Conservation (phyloP, 2,329 filamentous ascomycete species). For the Phialocephala subalpina region DNA sequence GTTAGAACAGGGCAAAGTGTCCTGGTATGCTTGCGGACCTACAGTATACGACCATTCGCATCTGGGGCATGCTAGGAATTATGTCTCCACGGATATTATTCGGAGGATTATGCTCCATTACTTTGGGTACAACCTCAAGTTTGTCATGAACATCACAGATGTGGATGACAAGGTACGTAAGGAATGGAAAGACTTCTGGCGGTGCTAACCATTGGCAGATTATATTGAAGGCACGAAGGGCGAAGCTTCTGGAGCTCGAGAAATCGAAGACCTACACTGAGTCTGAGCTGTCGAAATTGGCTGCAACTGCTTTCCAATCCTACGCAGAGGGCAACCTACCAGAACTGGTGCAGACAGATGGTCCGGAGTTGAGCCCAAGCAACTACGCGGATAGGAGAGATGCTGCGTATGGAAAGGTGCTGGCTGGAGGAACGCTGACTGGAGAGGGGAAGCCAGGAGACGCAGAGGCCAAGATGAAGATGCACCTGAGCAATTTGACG, state of each 20-base stretch:
- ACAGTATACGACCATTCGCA: slow-evolving; percentile 76
- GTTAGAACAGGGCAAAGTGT: slow-evolving; percentile 45
- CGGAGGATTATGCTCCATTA: slow-evolving; percentile 72
- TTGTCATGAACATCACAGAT: slow-evolving; percentile 80
- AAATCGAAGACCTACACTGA: slow-evolving; percentile 70
- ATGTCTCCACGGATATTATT: slow-evolving; percentile 77
- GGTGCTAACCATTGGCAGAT: slow-evolving; percentile 54
- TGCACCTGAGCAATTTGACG: slow-evolving; percentile 65
- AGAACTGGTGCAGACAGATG: slow-evolving; percentile 53
- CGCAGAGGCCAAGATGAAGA: slow-evolving; percentile 74
- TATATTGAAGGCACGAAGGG: slow-evolving; percentile 76
- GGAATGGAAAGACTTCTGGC: slow-evolving; percentile 2
- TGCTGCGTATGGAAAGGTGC: slow-evolving; percentile 59
- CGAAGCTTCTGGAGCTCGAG: slow-evolving; percentile 81
- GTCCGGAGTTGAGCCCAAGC: slow-evolving; percentile 53
- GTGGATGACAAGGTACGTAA: slow-evolving; percentile 64
- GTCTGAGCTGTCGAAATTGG: slow-evolving; percentile 56
- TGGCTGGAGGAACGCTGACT: slow-evolving; percentile 62
- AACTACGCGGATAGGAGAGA: slow-evolving; percentile 61
- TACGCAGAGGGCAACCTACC: slow-evolving; percentile 65
- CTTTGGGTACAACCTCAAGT: slow-evolving; percentile 71
- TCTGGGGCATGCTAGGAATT: slow-evolving; percentile 74
- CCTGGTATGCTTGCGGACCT: slow-evolving; percentile 78
- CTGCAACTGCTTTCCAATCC: slow-evolving; percentile 59
- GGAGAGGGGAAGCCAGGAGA: slow-evolving; percentile 64